Base-by-base conservation (phyloP, 2,329 filamentous ascomycete species). In the Pseudogymnoascus sp. region DNA sequence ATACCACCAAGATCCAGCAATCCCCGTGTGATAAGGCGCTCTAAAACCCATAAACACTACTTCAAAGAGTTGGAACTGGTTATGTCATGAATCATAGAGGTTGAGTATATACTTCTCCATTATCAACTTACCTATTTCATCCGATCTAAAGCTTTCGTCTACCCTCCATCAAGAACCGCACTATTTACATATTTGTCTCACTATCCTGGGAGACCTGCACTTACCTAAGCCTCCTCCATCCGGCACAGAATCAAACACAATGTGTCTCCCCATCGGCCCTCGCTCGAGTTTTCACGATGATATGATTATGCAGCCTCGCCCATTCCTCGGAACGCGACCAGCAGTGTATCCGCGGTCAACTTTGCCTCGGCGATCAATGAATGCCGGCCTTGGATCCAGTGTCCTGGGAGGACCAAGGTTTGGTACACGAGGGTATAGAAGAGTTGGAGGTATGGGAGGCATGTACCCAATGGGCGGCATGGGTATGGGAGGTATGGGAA, bases 71-170 rank as follows among this genome's bases (percentile, higher is more conserved):
- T 30, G 43, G 43, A 30, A 50, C 7, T 9, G 43, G 43, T 25
- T 50, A 50, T 50, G 43, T 50, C 43, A 50, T 50, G 43, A 50
- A 50, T 50, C 43, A 50, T 50, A 50, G 14, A 6, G 14, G 7
- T 50, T 14, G n/a, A 50, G 43, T 50, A 50, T 50, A 50, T 50
- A 50, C 43, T 50, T 50, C 43, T 20, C 43, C 43, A n/a, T 30
- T 50, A 50, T 6, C 43, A 50, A 30, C 43, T 50, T 50, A 30
- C 43, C 43, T 30, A 50, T 50, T 30, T 50, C 43, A 50, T 50
- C 43, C 25, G 43, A 50, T 50, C 43, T 50, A 50, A 50, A 50
- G n/a, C 43, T 50, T 20, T 30, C 14, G 22, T 50, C 25, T 12
- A 30, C 43, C 43, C 43, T 30, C 43, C 43, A 50, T 18, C 22